Percentiles rank a stretch among this genome's conserved stretches.
Conservation (phyloP, 129 eudicot species). For the Logfia minima region DNA sequence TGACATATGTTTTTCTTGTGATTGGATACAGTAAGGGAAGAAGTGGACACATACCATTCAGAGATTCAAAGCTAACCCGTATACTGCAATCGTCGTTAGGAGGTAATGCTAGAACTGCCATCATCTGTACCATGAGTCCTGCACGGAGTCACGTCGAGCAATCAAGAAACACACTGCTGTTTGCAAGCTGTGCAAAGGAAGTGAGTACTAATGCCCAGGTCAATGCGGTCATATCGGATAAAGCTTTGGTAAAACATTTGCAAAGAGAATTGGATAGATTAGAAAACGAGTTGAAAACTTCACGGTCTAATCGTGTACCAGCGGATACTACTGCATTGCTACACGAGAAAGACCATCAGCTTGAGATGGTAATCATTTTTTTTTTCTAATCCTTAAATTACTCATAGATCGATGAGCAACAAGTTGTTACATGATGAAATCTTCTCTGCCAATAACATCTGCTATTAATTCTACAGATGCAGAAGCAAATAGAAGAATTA, state of each 20-base stretch:
- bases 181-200: conserved; percentile 99
- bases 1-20: conserved; percentile 8
- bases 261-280: conserved; percentile 84
- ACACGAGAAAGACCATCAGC: conserved; percentile 66
- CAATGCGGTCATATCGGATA: conserved; percentile 78
- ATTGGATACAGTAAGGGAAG: conserved; percentile 69
- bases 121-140: conserved; percentile 99
- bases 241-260: conserved; percentile 87
- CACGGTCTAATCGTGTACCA: conserved; percentile 34
- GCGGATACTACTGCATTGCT: conserved; percentile 50
- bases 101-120: conserved; percentile 96
- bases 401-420: not conserved
- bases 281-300: conserved; percentile 66
- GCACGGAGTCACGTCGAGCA: conserved; percentile 92
- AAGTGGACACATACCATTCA: conserved; percentile 81
- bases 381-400: not conserved
- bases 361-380: conserved; percentile 65
- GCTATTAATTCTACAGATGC: conserved; percentile 53
- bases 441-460: not conserved
- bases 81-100: conserved; percentile 90
- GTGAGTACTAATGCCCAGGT: conserved; percentile 86
- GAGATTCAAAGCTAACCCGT: conserved; percentile 96
- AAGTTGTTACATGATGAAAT: conserved; percentile 1
- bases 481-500: conserved; percentile 68
- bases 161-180: conserved; percentile 91